Evolutionary conservation across 2,329 filamentous ascomycete species (phyloP).

Genomic region (Pleurostoma richardsiae): DNA sequence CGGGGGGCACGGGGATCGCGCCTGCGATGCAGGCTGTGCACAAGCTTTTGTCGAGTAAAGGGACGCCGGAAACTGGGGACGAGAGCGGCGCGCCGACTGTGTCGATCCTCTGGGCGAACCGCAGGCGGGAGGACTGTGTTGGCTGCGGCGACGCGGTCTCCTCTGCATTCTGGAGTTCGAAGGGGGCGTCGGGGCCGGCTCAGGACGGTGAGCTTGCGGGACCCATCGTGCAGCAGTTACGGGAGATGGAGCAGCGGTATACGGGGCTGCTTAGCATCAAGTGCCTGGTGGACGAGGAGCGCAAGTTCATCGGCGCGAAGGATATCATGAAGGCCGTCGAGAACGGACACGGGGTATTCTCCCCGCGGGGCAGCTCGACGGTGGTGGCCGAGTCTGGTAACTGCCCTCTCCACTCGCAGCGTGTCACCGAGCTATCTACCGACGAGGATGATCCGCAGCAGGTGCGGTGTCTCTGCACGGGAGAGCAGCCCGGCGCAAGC

Average conservation of each 20-base stretch:
- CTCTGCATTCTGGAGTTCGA: not conserved
- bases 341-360: not conserved
- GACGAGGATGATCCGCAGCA: not conserved
- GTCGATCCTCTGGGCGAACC: constrained; percentile 78
- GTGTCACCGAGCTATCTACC: not conserved
- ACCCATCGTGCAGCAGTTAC: constrained; percentile 57
- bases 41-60: constrained; percentile 40
- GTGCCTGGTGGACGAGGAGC: constrained; percentile 81
- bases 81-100: constrained; percentile 38
- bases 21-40: constrained; percentile 78
- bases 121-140: constrained; percentile 58
- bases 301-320: constrained; percentile 53
- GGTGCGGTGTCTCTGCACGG: not conserved
- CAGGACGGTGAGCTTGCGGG: constrained; percentile 25
- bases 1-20: constrained; percentile 88
- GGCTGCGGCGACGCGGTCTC: constrained; percentile 22
- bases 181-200: not conserved
- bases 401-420: constrained; percentile 16
- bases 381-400: constrained; percentile 5
- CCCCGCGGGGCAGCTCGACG: not conserved
- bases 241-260: constrained; percentile 53
- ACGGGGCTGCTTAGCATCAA: constrained; percentile 56
- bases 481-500: not conserved
- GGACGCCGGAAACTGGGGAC: constrained; percentile 14
- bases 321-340: constrained; percentile 35